A percentile compares a stretch with the other conserved stretches of the same genome.
phyloP scores from a whole-genome alignment of 1,139 yeast genomes.

The Debaryomyces nepalensis region DNA sequence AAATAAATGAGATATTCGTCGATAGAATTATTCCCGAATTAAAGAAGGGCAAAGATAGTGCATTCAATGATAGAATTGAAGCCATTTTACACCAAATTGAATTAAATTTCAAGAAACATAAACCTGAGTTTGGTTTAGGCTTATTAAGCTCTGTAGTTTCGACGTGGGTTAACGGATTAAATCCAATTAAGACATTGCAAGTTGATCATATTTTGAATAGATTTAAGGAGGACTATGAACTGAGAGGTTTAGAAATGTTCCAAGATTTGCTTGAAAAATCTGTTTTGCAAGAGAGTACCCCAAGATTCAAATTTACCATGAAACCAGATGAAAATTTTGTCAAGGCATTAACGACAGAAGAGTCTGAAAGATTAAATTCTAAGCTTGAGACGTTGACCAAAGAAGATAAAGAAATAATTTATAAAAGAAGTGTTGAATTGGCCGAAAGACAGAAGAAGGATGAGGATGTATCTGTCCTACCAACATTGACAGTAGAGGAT shows the following conservation, averaged over 20 bases:
- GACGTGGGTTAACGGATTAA: constrained; percentile 79
- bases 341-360: constrained; percentile 54
- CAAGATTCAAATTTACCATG: constrained; percentile 73
- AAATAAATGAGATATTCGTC: constrained; percentile 47
- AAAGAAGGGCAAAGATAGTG: constrained; percentile 40
- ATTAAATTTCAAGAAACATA: constrained; percentile 79
- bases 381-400: constrained; percentile 53
- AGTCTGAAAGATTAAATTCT: constrained; percentile 51
- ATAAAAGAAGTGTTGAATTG: constrained; percentile 60
- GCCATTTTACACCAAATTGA: constrained; percentile 91
- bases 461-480: constrained; percentile 80
- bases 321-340: constrained; percentile 65
- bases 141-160: constrained; percentile 75
- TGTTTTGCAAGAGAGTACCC: constrained; percentile 54
- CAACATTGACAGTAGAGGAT: constrained; percentile 74
- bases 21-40: constrained; percentile 46
- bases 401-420: constrained; percentile 62
- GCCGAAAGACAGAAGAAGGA: constrained; percentile 64
- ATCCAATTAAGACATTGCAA: constrained; percentile 68
- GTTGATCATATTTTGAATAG: constrained; percentile 62
- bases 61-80: constrained; percentile 68
- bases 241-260: constrained; percentile 61
- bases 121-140: constrained; percentile 87
- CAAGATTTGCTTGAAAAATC: constrained; percentile 58
- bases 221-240: constrained; percentile 63